Evolutionary conservation across 2,329 filamentous ascomycete species (phyloP).

Genomic region (Rhinocladiella similis): DNA sequence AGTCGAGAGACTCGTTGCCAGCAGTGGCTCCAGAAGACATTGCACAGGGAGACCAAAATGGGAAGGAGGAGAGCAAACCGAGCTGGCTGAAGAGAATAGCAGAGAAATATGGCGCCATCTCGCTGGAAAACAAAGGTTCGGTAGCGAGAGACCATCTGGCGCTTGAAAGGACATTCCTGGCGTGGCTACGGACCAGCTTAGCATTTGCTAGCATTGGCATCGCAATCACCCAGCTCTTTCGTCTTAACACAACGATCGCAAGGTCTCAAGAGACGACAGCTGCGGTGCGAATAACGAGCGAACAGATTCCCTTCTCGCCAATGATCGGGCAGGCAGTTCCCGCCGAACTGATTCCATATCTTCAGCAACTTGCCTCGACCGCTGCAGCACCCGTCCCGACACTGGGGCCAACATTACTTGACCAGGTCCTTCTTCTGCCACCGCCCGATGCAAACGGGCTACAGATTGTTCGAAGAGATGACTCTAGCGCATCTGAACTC

Average conservation of each 20-base stretch:
- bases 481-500: constrained; percentile 12
- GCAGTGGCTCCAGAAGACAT: neutral
- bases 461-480: constrained; percentile 21
- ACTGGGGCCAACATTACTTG: constrained; percentile 26
- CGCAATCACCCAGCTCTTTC: constrained; percentile 66
- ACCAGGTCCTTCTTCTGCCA: constrained; percentile 27
- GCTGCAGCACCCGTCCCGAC: constrained; percentile 5
- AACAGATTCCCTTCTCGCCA: constrained; percentile 24
- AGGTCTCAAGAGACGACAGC: constrained; percentile 13
- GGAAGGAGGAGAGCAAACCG: constrained; percentile 12
- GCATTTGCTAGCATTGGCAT: constrained; percentile 67
- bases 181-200: constrained; percentile 66
- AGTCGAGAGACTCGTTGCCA: too few relatives aligned
- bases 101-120: constrained; percentile 62
- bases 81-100: constrained; percentile 51
- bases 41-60: constrained; percentile 4
- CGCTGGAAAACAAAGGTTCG: constrained; percentile 67
- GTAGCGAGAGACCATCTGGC: constrained; percentile 67
- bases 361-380: constrained; percentile 25
- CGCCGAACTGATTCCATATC: constrained; percentile 26
- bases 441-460: constrained; percentile 28
- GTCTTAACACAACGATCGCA: constrained; percentile 55
- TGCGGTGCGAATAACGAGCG: neutral
- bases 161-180: constrained; percentile 66
- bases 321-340: constrained; percentile 28